Evolutionary conservation across 2,329 filamentous ascomycete genomes (phyloP), one percentile per base, ranked within the genome.

Genomic region (Pseudogymnoascus sp.): DNA sequence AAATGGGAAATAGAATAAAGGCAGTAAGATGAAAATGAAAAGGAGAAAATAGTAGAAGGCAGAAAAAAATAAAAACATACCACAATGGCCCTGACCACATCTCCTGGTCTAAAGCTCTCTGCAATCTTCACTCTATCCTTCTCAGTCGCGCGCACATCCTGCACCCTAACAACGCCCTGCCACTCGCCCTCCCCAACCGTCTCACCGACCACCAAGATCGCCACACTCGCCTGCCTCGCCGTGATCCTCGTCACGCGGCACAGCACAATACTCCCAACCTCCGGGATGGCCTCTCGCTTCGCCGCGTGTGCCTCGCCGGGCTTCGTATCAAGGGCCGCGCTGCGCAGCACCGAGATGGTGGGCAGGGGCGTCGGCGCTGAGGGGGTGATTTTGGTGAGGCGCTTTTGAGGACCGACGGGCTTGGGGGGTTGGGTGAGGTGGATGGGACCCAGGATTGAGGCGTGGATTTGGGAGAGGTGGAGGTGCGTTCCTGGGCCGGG

Each of bases 101-200:
- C 94, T 0, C 94, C 94, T 0, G 95, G 92, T 67, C 92, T 83
- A 72, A 97, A 97, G 70, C 88, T 90, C 73, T 96, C 92, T 67
- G 90, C 87, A 65, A 97, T 89, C 73, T 89, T 90, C 45, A 97
- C 90, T 68, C 90, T 90, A 73, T 97, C 94, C 77, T 97, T 96
- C 77, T 99, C 94, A 15, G 94, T 96, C 2, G 92, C 91, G 62
- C 94, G 83, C 35, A 99, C 90, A 72, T 99, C 94, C 77, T 97
- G 93, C 65, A 87, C 85, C 15, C 92, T 83, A 64, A 96, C 92
- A 65, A 95, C 78, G 4, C 89, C 92, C 75, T 91, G 88, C 83
- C 92, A 95, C 68, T 92, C 88, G 59, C 90, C 88, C 67, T 89
- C 83, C 64, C 89, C 79, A 40, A 89, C 87, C 9, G 82, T 82